Percentiles rank a stretch among this genome's conserved stretches.
These are phyloP conservation scores for Rhodotorula sp. DNA, from an alignment of 1,284 basidiomycete species.

Conservation along the genomic window DNA sequence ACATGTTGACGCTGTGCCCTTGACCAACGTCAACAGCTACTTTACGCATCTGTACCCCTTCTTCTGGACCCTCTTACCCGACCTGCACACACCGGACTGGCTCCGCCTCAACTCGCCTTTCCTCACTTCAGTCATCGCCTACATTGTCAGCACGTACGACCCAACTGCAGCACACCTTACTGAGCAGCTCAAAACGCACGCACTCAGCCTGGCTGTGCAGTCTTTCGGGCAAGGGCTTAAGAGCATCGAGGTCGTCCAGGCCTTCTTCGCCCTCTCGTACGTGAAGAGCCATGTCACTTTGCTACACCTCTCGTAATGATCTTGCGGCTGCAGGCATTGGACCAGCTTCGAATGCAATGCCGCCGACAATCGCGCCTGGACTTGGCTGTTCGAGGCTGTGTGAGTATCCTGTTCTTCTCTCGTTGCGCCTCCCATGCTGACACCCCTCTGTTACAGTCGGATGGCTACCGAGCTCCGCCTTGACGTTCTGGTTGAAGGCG, in stretches of 20 bases:
- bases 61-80: constrained; percentile 21
- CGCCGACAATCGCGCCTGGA: background rate
- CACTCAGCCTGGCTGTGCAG: constrained; percentile 1
- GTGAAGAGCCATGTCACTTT: background rate
- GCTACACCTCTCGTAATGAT: background rate
- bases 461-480: constrained; percentile 34
- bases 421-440: background rate
- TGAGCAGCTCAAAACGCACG: constrained; percentile 10
- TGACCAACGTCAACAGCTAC: constrained; percentile 14
- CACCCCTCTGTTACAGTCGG: background rate
- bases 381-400: background rate
- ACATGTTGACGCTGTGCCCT: constrained; percentile 16
- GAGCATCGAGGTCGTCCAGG: constrained; percentile 31
- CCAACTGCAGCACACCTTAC: constrained; percentile 15
- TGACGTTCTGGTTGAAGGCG: constrained; percentile 7
- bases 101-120: constrained; percentile 33
- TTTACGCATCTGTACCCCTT: constrained; percentile 22
- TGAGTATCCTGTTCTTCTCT: constrained; percentile 10
- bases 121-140: constrained; percentile 24
- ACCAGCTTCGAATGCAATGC: constrained; percentile 15
- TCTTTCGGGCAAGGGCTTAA: constrained; percentile 24
- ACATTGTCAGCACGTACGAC: constrained; percentile 16
- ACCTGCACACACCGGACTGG: constrained; percentile 27
- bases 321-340: background rate
- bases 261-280: constrained; percentile 24